Evolutionary conservation across 176 grass and related monocot species (phyloP).

Genomic region (Tillandsia fasciculata): DNA sequence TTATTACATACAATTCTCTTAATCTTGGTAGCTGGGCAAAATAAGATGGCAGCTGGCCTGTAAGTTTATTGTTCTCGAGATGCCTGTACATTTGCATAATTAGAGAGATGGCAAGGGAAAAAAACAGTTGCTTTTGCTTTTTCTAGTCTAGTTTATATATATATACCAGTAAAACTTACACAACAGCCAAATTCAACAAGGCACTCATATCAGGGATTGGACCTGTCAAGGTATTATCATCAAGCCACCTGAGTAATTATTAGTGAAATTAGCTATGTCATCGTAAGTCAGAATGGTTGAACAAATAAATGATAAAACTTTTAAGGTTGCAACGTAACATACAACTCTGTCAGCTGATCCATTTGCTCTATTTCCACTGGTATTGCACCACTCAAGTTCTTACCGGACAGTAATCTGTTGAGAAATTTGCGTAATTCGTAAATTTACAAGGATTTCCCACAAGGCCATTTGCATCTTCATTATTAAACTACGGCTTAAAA

Average conservation of each 20-base stretch:
- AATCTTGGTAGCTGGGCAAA: conserved; percentile 1
- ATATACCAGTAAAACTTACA: conserved; percentile 5
- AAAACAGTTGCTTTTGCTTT: neutral
- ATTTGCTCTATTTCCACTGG: neutral
- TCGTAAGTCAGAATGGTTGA: neutral
- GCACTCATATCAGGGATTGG: conserved; percentile 6
- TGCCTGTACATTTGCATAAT: neutral
- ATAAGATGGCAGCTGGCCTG: conserved; percentile 2
- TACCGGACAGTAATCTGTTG: conserved; percentile 6
- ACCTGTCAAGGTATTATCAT: conserved; percentile 3
- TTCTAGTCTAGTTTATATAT: neutral
- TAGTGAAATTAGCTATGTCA: neutral
- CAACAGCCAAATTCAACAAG: neutral
- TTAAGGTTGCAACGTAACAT: neutral
- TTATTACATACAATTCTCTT: conserved; percentile 13
- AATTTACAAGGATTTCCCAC: neutral
- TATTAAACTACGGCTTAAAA: neutral
- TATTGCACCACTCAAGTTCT: conserved; percentile 5
- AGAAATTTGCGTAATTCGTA: neutral
- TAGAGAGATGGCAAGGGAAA: neutral
- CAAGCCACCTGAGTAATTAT: conserved; percentile 4
- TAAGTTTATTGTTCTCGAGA: conserved; percentile 3
- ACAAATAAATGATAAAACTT: neutral
- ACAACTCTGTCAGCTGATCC: conserved; percentile 6
- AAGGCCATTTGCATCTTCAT: neutral